These are phyloP conservation scores for Ceraceosorus guamensis DNA, from an alignment of 1,284 basidiomycete genomes.

Conservation along the genomic window DNA sequence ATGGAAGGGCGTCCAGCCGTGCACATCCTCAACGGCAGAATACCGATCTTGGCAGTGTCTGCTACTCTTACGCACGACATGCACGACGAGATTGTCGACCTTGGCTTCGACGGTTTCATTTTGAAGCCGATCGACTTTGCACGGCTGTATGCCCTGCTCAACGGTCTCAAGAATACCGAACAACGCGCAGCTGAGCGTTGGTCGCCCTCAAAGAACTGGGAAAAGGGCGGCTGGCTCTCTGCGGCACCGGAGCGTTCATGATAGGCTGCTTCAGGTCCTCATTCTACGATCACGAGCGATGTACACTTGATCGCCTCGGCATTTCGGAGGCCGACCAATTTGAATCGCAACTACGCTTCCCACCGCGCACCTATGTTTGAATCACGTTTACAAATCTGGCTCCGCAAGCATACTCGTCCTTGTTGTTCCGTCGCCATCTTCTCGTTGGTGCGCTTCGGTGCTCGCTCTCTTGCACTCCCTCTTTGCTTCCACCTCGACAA, in stretches of 20 bases:
- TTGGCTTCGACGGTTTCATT: slow-evolving; percentile 78
- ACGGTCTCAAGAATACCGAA: slow-evolving; percentile 25
- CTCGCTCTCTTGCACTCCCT: no score
- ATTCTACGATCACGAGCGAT: no score
- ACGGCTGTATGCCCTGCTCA: slow-evolving; percentile 28
- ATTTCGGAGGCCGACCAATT: no score
- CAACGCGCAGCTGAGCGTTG: slow-evolving; percentile 29
- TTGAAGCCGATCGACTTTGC: slow-evolving; percentile 74
- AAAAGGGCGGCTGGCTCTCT: slow-evolving; percentile 40
- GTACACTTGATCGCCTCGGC: no score
- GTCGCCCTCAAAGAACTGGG: slow-evolving; percentile 34
- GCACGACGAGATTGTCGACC: slow-evolving; percentile 56
- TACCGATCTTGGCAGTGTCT: slow-evolving; percentile 77
- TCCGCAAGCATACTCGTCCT: no score
- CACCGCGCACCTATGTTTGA: no score
- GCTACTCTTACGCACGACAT: slow-evolving; percentile 66
- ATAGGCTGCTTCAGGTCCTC: no score
- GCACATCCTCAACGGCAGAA: slow-evolving; percentile 59
- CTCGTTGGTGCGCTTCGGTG: no score
- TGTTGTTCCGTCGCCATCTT: no score
- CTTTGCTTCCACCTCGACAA: no score
- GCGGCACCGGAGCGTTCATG: slow-evolving; percentile 19
- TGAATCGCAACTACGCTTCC: no score
- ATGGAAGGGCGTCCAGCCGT: slow-evolving; percentile 27
- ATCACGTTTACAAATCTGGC: no score